A percentile compares a stretch with the other conserved stretches of the same genome.
These are phyloP conservation scores for Articulospora tetracladia DNA, from an alignment of 495 filamentous ascomycete genomes.

Conservation along the genomic window DNA sequence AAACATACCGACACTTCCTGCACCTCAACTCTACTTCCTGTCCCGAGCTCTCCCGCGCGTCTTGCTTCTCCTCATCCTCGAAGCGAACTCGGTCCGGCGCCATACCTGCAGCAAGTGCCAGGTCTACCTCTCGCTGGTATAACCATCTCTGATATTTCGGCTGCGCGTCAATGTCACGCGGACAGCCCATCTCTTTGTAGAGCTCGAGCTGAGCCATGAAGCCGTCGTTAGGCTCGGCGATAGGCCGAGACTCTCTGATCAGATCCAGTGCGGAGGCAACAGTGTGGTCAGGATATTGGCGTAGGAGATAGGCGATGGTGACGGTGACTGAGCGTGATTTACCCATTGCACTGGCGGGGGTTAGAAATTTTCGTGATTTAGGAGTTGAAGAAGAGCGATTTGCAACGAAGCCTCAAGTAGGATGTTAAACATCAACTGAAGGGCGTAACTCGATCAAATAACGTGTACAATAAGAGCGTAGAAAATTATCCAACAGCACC, in stretches of 20 bases:
- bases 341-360: conserved; percentile 77
- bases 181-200: conserved; percentile 82
- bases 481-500: too few species aligned
- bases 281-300: conserved; percentile 37
- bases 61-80: conserved; percentile 61
- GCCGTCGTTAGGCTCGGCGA: conserved; percentile 81
- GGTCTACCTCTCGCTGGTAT: conserved; percentile 72
- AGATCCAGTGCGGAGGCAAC: conserved; percentile 56
- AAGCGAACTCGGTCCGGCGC: conserved; percentile 76
- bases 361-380: not conserved
- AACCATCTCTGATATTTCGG: conserved; percentile 86
- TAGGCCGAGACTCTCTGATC: conserved; percentile 60
- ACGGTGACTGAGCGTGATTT: conserved; percentile 87
- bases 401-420: too few species aligned
- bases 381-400: too few species aligned
- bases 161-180: conserved; percentile 55
- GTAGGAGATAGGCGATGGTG: conserved; percentile 79
- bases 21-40: conserved; percentile 44
- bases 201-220: conserved; percentile 85
- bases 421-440: too few species aligned
- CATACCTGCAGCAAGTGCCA: conserved; percentile 63
- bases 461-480: too few species aligned
- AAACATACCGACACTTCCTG: conserved; percentile 26
- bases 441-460: too few species aligned
- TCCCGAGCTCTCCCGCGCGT: conserved; percentile 38